Conservation (phyloP, 306 rosid species). For the Begonia fuchsioides region DNA sequence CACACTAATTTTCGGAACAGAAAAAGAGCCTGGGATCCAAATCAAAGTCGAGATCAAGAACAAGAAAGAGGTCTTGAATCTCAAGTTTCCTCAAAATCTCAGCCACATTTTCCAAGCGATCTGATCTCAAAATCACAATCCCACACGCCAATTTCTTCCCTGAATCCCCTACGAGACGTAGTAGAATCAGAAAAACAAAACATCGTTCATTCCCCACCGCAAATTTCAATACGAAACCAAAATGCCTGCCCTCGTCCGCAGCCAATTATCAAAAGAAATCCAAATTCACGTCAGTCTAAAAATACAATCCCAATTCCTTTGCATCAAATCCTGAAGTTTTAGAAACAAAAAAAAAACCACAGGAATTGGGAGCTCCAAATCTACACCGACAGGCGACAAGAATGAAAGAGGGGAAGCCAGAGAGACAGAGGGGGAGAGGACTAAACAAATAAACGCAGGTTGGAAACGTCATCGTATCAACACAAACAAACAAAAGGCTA, state of each 20-base stretch:
- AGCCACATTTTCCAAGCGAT: slow-evolving; percentile 74
- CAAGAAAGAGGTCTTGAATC: slow-evolving; percentile 6
- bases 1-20: slow-evolving; percentile 9
- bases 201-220: slow-evolving; percentile 16
- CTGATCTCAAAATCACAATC: slow-evolving; percentile 56
- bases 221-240: slow-evolving; percentile 29
- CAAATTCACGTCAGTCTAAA: slow-evolving; percentile 14
- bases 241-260: slow-evolving; percentile 25
- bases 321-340: neutral
- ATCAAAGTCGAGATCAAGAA: slow-evolving; percentile 24
- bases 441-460: slow-evolving; percentile 1
- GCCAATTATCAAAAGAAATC: slow-evolving; percentile 5
- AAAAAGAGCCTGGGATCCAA: neutral
- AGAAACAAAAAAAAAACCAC: neutral
- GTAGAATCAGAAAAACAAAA: no score
- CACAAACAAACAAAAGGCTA: neutral
- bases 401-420: neutral
- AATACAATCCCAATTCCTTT: neutral
- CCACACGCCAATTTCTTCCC: slow-evolving; percentile 24
- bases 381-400: slow-evolving; percentile 17
- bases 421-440: neutral
- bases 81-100: slow-evolving; percentile 13
- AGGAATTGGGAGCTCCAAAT: slow-evolving; percentile 5
- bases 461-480: neutral
- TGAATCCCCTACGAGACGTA: slow-evolving; percentile 13